A percentile compares a stretch with the other conserved stretches of the same genome.
These are phyloP conservation scores for Metschnikowia proteae DNA, from an alignment of 805 yeast species.

Conservation along the genomic window DNA sequence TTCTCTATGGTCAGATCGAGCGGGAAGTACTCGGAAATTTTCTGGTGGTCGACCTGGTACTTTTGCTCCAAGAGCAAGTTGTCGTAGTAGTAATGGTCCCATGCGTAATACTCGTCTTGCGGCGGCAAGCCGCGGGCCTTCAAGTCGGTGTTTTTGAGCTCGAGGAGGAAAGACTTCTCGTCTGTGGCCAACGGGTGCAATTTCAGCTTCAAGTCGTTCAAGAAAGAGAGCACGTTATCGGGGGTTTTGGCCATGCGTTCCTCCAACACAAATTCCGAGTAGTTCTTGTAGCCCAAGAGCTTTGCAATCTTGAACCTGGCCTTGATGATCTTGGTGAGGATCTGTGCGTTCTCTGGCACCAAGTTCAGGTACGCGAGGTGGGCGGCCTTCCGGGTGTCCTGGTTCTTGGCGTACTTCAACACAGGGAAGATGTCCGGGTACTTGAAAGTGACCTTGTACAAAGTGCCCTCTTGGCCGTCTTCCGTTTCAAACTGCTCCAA, in stretches of 20 bases:
- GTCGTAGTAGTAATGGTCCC: slow-evolving; percentile 73
- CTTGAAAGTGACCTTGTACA: slow-evolving; percentile 67
- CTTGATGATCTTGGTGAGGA: slow-evolving; percentile 57
- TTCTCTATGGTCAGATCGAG: slow-evolving; percentile 59
- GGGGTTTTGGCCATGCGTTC: slow-evolving; percentile 77
- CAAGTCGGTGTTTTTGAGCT: slow-evolving; percentile 53
- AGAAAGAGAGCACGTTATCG: slow-evolving; percentile 55
- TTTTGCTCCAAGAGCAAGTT: slow-evolving; percentile 62
- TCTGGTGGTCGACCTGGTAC: slow-evolving; percentile 66
- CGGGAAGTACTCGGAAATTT: slow-evolving; percentile 77
- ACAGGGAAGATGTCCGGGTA: slow-evolving; percentile 79
- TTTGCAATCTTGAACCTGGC: slow-evolving; percentile 61
- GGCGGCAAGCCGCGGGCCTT: slow-evolving; percentile 40
- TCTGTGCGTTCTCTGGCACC: slow-evolving; percentile 53
- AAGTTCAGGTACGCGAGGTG: slow-evolving; percentile 67
- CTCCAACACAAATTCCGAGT: slow-evolving; percentile 68
- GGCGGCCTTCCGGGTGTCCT: slow-evolving; percentile 64
- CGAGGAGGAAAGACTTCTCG: slow-evolving; percentile 48
- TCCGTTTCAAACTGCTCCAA: slow-evolving; percentile 53
- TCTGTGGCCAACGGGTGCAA: slow-evolving; percentile 55
- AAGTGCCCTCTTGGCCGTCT: slow-evolving; percentile 42
- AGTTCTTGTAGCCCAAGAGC: slow-evolving; percentile 62
- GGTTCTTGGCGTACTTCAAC: slow-evolving; percentile 62
- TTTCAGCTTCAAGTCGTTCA: slow-evolving; percentile 57
- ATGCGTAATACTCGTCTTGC: slow-evolving; percentile 46